Conservation (phyloP, 108 stramenopile species). For the Asterionellopsis glacialis region DNA sequence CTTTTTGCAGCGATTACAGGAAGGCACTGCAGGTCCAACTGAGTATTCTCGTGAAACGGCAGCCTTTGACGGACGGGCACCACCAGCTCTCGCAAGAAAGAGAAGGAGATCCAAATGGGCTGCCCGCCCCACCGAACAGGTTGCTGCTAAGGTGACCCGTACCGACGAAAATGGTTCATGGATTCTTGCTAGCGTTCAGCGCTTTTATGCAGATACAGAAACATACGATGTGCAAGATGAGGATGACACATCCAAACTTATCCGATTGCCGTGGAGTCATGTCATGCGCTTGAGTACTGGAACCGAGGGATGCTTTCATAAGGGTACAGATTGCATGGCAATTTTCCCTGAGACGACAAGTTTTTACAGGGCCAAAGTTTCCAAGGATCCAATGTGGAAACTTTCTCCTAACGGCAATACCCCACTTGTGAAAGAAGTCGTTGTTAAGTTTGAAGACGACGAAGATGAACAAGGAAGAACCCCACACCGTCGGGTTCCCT, state of each 20-base stretch:
- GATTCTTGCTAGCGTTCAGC: constrained; percentile 89
- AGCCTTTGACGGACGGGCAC: constrained; percentile 58
- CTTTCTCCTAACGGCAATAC: constrained; percentile 9
- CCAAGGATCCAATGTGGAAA: constrained; percentile 84
- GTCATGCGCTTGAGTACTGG: constrained; percentile 87
- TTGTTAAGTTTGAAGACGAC: constrained; percentile 95
- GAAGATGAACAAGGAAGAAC: constrained; percentile 86
- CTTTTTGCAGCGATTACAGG: constrained; percentile 65
- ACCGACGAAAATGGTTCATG: constrained; percentile 95
- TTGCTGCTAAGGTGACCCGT: constrained; percentile 93
- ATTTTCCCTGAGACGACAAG: constrained; percentile 98
- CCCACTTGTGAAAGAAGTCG: constrained; percentile 85
- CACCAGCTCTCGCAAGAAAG: constrained; percentile 34
- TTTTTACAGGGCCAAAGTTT: constrained; percentile 91
- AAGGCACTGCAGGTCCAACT: constrained; percentile 43
- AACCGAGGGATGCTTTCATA: constrained; percentile 79
- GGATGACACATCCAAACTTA: constrained; percentile 89
- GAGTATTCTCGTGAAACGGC: constrained; percentile 72
- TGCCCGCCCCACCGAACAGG: constrained; percentile 83
- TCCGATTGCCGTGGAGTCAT: constrained; percentile 89
- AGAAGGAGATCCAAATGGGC: constrained; percentile 75
- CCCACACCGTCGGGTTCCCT: constrained; percentile 88
- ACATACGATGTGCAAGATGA: constrained; percentile 96
- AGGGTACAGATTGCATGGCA: constrained; percentile 92
- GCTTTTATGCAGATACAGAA: constrained; percentile 83